These are phyloP conservation scores for Phyllosticta citrichinensis DNA, from an alignment of 2,329 filamentous ascomycete species.

Conservation along the genomic window DNA sequence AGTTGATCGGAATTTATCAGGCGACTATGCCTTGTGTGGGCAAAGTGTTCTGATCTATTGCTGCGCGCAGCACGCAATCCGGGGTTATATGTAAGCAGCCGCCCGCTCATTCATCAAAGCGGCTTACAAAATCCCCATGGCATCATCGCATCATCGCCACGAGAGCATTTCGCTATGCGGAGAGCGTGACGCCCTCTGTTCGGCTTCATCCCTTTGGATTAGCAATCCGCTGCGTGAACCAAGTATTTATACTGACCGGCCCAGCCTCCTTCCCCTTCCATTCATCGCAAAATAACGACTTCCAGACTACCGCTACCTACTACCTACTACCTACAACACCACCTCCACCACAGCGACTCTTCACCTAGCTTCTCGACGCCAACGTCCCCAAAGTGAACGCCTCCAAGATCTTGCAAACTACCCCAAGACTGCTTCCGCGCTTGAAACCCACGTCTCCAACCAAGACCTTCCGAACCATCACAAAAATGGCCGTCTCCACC, in stretches of 20 bases:
- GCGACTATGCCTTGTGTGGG: not conserved
- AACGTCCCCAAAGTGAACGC: not conserved
- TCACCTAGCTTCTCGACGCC: not conserved
- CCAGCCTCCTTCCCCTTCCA: not conserved
- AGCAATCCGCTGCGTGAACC: not conserved
- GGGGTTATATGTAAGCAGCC: conserved; percentile 4
- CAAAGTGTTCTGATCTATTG: not conserved
- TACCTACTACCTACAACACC: not conserved
- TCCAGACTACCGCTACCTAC: not conserved
- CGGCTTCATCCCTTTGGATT: not conserved
- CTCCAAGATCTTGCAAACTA: not conserved
- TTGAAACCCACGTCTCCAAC: not conserved
- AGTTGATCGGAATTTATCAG: not conserved
- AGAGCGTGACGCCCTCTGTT: not conserved
- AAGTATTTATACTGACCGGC: not conserved
- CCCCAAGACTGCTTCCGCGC: not conserved
- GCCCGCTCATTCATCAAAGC: not conserved
- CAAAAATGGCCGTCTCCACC: conserved; percentile 33
- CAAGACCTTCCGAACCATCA: not conserved
- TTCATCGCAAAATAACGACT: not conserved
- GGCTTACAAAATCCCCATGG: conserved; percentile 9
- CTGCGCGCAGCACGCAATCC: conserved; percentile 9
- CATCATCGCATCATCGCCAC: conserved; percentile 10
- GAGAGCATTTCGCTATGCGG: not conserved
- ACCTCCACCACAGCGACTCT: not conserved